A percentile compares a stretch with the other conserved stretches of the same genome.
Evolutionary conservation across 129 eudicot species (phyloP).

Genomic region (Flaveria robusta): DNA sequence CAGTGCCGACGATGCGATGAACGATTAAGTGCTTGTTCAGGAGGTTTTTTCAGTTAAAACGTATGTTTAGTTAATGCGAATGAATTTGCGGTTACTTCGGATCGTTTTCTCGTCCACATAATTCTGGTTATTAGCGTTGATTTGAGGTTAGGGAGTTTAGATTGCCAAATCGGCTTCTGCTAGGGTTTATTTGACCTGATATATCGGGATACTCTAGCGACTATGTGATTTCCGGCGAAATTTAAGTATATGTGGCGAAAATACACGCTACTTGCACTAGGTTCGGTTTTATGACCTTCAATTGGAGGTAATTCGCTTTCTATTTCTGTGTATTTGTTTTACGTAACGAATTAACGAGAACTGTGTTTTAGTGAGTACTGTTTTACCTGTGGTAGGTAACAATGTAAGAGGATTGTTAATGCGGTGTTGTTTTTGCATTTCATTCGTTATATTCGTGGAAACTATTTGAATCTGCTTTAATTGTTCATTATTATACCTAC

Average conservation of each 20-base stretch:
- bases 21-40: constrained; percentile 19
- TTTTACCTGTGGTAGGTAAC: constrained; percentile 26
- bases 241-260: constrained; percentile 14
- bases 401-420: constrained; percentile 23
- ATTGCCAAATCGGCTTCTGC: neutral
- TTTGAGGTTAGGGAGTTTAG: constrained; percentile 18
- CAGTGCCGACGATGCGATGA: constrained; percentile 23
- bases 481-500: neutral
- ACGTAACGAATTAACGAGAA: neutral
- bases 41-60: neutral
- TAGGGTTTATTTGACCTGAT: constrained; percentile 25
- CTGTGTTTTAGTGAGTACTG: constrained; percentile 25
- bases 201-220: neutral
- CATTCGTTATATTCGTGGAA: constrained; percentile 4
- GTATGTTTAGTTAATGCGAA: constrained; percentile 17
- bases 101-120: neutral
- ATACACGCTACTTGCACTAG: constrained; percentile 9
- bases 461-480: constrained; percentile 19
- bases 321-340: neutral
- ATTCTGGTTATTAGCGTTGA: neutral
- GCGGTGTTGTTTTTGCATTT: constrained; percentile 1
- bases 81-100: constrained; percentile 22
- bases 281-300: constrained; percentile 7
- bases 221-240: neutral
- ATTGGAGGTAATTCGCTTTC: constrained; percentile 23